A percentile compares a stretch with the other conserved stretches of the same genome.
Conservation (phyloP, 2,329 filamentous ascomycete genomes). For the Ophiostoma himal-ulmi region DNA sequence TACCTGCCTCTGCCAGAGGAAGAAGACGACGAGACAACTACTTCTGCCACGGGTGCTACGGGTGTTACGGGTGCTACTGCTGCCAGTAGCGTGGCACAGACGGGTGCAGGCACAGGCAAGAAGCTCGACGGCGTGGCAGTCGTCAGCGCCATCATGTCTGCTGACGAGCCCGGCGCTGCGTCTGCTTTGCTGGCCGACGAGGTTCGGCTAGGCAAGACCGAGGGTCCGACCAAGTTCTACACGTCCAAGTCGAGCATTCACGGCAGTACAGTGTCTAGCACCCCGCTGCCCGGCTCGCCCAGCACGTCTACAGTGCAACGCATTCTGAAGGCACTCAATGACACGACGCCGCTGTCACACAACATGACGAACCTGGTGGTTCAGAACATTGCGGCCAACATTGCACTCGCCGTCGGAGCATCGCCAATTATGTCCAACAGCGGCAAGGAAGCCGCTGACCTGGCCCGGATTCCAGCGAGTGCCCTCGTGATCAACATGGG, state of each 20-base stretch:
- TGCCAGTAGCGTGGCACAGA: not conserved
- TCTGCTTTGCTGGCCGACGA: conserved; percentile 54
- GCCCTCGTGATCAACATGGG: conserved; percentile 93
- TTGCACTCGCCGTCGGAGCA: conserved; percentile 75
- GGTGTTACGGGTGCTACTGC: not conserved
- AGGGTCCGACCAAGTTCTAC: conserved; percentile 19
- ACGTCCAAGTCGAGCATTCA: not conserved
- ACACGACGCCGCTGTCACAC: conserved; percentile 69
- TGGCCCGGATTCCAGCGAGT: conserved; percentile 64
- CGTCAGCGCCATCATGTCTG: conserved; percentile 80
- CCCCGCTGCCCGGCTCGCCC: conserved; percentile 15
- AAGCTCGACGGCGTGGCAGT: conserved; percentile 75
- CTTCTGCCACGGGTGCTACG: not conserved
- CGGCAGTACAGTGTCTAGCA: not conserved
- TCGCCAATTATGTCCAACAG: conserved; percentile 94
- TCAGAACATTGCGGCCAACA: conserved; percentile 89
- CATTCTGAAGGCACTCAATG: conserved; percentile 56
- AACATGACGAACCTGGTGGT: conserved; percentile 98
- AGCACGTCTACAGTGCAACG: conserved; percentile 27
- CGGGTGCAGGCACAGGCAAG: conserved; percentile 39
- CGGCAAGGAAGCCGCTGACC: conserved; percentile 71
- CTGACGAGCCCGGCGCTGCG: conserved; percentile 58
- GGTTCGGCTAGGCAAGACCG: conserved; percentile 36
- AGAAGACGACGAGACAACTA: not conserved
- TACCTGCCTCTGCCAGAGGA: conserved; percentile 9